A percentile compares a stretch with the other conserved stretches of the same genome.
phyloP scores from a whole-genome alignment of 2,329 filamentous ascomycete species.

The Talaromyces piceae region DNA sequence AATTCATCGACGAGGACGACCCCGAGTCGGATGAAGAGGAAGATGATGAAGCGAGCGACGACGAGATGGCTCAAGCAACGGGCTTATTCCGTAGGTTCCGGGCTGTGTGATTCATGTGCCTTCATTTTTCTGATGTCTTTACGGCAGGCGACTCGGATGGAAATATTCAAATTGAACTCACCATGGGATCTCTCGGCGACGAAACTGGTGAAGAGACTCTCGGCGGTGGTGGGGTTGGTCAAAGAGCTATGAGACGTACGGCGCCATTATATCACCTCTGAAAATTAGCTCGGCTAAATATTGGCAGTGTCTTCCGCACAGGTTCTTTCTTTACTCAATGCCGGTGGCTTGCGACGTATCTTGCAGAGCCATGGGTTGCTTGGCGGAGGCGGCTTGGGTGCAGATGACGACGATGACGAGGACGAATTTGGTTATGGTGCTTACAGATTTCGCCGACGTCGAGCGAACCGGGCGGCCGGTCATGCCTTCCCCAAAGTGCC shows the following conservation, averaged over 20 bases:
- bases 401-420: constrained; percentile 23
- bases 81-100: constrained; percentile 3
- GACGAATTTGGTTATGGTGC: constrained; percentile 12
- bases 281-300: constrained; percentile 3
- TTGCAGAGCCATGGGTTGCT: constrained; percentile 33
- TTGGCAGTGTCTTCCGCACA: constrained; percentile 32
- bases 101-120: not conserved
- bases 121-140: not conserved
- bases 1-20: constrained; percentile 31
- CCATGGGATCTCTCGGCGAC: constrained; percentile 18
- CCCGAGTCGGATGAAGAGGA: constrained; percentile 23
- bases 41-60: not conserved
- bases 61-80: not conserved
- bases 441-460: constrained; percentile 4
- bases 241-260: constrained; percentile 9
- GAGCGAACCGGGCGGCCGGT: constrained; percentile 37
- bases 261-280: not conserved
- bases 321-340: constrained; percentile 48
- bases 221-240: constrained; percentile 7
- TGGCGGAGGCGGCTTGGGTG: constrained; percentile 19
- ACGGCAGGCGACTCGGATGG: constrained; percentile 15
- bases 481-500: constrained; percentile 74
- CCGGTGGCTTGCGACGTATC: constrained; percentile 47
- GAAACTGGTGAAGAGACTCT: constrained; percentile 14
- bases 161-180: constrained; percentile 24